Conservation (phyloP, 345 rosid species). For the Bruguiera gymnorhiza region DNA sequence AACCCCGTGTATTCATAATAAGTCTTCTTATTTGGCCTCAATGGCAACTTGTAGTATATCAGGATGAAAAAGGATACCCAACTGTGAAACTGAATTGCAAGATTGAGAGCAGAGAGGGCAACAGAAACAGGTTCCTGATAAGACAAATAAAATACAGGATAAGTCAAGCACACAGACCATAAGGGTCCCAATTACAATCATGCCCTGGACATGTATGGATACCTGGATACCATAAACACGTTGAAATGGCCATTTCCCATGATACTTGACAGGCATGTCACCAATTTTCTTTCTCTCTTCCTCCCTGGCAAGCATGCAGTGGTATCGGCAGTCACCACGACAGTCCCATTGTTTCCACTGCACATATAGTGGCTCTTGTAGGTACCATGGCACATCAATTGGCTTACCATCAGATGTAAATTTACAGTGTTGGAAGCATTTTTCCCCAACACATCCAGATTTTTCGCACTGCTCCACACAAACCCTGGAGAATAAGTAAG, state of each 20-base stretch:
- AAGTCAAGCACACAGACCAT: background rate
- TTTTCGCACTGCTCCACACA: conserved; percentile 72
- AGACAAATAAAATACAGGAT: conserved; percentile 14
- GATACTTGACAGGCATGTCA: conserved; percentile 67
- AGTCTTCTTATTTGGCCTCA: conserved; percentile 59
- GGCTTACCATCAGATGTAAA: conserved; percentile 84
- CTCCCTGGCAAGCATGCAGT: conserved; percentile 84
- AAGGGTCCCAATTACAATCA: conserved; percentile 2
- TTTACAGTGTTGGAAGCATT: conserved; percentile 83
- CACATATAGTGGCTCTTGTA: conserved; percentile 82
- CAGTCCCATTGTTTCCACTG: conserved; percentile 96
- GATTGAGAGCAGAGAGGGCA: conserved; percentile 72
- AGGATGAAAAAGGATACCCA: conserved; percentile 91
- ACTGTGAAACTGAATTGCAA: conserved; percentile 79
- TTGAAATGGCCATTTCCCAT: conserved; percentile 83
- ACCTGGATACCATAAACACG: conserved; percentile 85
- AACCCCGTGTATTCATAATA: conserved; percentile 71
- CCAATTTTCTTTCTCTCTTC: conserved; percentile 66
- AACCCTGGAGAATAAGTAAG: conserved; percentile 39
- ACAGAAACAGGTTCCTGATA: conserved; percentile 83
- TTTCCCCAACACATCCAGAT: conserved; percentile 75
- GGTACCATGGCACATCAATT: conserved; percentile 74
- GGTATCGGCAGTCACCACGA: conserved; percentile 58
- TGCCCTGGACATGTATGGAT: background rate
- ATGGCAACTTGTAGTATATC: conserved; percentile 65